phyloP scores from a whole-genome alignment of 352 stramenopile genomes.

The Phytophthora capsici region DNA sequence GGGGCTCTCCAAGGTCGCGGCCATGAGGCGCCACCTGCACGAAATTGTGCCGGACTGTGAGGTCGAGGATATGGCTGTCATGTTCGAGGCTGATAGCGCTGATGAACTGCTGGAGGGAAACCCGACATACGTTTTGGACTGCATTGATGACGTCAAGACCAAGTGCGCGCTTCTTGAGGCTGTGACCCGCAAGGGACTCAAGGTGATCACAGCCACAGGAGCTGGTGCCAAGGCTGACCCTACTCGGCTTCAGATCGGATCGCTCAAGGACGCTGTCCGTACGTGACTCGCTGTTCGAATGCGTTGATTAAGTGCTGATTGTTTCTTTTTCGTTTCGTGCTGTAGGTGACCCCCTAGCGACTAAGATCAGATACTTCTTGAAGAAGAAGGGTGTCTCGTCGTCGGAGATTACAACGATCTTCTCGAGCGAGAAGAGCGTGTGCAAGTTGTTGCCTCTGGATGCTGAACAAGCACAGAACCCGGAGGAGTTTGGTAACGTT shows the following conservation, averaged over 20 bases:
- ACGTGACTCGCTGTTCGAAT: conserved; percentile 31
- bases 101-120: conserved; percentile 84
- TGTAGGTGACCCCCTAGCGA: conserved; percentile 93
- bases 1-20: conserved; percentile 93
- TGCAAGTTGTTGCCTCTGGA: conserved; percentile 96
- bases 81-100: conserved; percentile 89
- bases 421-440: conserved; percentile 97
- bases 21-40: conserved; percentile 84
- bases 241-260: conserved; percentile 96
- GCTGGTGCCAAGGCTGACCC: conserved; percentile 97
- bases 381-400: conserved; percentile 82
- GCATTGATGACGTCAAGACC: conserved; percentile 99
- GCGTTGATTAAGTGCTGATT: conserved; percentile 3
- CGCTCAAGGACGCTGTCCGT: conserved; percentile 93
- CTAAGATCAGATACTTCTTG: conserved; percentile 95
- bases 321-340: conserved; percentile 1
- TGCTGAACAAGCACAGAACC: conserved; percentile 88
- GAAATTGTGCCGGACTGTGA: conserved; percentile 82
- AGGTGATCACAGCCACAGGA: conserved; percentile 90
- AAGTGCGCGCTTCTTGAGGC: conserved; percentile 95
- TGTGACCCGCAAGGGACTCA: conserved; percentile 82
- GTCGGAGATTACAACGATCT: conserved; percentile 87
- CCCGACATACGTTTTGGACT: conserved; percentile 97
- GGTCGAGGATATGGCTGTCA: conserved; percentile 89
- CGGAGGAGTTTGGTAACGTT: conserved; percentile 95